Evolutionary conservation across 2,329 filamentous ascomycete genomes (phyloP).

Genomic region (Cercospora berteroae): DNA sequence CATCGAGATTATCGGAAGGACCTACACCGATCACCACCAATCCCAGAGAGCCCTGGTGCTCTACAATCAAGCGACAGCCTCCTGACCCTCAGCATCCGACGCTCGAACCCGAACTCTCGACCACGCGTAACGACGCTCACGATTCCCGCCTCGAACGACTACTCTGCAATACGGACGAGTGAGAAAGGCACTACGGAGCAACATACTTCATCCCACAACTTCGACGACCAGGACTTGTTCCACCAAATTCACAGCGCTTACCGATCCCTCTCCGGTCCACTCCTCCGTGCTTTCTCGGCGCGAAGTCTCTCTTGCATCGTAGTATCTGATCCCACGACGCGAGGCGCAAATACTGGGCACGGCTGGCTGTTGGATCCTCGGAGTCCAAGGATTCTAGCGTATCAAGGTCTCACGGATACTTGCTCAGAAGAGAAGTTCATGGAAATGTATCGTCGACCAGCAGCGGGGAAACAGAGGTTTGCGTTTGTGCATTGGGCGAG

Average conservation of each 20-base stretch:
- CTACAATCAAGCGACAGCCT: slow-evolving; percentile 28
- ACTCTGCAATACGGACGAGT: slow-evolving; percentile 25
- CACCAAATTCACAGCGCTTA: slow-evolving; percentile 32
- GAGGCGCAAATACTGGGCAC: slow-evolving; percentile 31
- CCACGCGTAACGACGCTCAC: slow-evolving; percentile 31
- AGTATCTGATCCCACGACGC: slow-evolving; percentile 30
- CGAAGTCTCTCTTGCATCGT: slow-evolving; percentile 34
- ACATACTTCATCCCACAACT: slow-evolving; percentile 22
- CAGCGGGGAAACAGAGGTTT: slow-evolving; percentile 39
- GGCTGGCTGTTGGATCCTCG: slow-evolving; percentile 33
- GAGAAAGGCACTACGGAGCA: slow-evolving; percentile 20
- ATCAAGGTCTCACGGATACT: slow-evolving; percentile 34
- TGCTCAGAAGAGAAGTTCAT: slow-evolving; percentile 44
- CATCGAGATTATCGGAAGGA: slow-evolving; percentile 29
- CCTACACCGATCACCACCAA: slow-evolving; percentile 22
- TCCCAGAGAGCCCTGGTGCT: slow-evolving; percentile 9
- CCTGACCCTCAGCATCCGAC: slow-evolving; percentile 36
- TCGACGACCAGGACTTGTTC: slow-evolving; percentile 40
- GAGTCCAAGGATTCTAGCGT: slow-evolving; percentile 33
- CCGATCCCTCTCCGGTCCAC: slow-evolving; percentile 26
- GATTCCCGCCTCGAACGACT: slow-evolving; percentile 34
- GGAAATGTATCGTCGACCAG: slow-evolving; percentile 37
- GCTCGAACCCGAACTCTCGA: slow-evolving; percentile 27
- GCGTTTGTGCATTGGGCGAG: slow-evolving; percentile 48
- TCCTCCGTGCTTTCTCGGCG: slow-evolving; percentile 34